Base-by-base conservation (phyloP, 306 rosid species). In the Purshia tridentata region DNA sequence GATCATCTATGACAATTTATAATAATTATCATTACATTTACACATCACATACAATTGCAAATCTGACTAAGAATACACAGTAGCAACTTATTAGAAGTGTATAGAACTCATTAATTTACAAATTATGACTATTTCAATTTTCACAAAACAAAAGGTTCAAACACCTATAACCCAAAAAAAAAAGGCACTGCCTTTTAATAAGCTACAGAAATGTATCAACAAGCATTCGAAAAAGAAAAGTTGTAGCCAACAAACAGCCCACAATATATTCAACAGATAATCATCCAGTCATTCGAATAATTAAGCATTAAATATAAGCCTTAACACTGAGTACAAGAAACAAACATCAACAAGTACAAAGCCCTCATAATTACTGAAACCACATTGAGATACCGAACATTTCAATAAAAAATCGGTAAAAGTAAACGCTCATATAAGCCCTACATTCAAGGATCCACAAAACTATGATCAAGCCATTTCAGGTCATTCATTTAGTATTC, bases 401-500 rank as follows among this genome's bases (percentile, higher is more conserved):
- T 29, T 29, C 35, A 29, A 29, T 29, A 29, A 29, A 29, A 29
- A 14, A 60, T 37, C 35, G 45, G 44, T 40, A 14, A 11, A 61
- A 60, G 1, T 1, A 35, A 4, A 20, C 1, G 35, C 67, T 53
- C 75, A 51, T 60, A 15, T 55, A 18, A 46, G 12, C 48, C 46
- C 15, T 4, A 61, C 41, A 22, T 29, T 5, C 29, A 69, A 51
- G 23, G 42, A 59, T 60, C 15, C 45, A 65, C 14, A 65, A 76
- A 82, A 65, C 51, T 53, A 75, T 63, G 58, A 72, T 54, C 69
- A 74, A 65, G 37, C 77, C 60, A 53, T 16, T 65, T 22, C 50
- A 81, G 73, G 67, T 50, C 76, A 59, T 71, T 71, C 76, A 76
- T 63, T 63, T 74, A 78, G 66, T 70, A 65, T 61, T n/a, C 45